Evolutionary conservation across 1,284 basidiomycete species (phyloP).

Genomic region (Malassezia equina): DNA sequence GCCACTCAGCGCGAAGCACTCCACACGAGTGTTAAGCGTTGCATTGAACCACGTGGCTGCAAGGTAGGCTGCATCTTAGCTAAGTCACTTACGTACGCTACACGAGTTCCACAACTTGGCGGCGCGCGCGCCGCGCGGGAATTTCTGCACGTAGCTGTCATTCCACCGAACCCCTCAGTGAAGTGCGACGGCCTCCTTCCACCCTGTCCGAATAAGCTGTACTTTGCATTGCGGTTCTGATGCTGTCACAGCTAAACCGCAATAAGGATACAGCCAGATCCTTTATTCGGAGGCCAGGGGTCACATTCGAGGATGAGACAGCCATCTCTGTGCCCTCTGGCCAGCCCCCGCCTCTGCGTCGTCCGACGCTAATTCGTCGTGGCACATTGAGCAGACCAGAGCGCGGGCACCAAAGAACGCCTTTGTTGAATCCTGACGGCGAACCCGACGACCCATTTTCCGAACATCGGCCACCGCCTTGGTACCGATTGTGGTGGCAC

Average conservation of each 20-base stretch:
- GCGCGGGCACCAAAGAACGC: slow-evolving; percentile 57
- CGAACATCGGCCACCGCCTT: background rate
- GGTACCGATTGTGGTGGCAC: slow-evolving; percentile 14
- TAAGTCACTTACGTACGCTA: background rate
- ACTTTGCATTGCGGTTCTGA: slow-evolving; percentile 1
- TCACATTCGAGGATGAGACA: slow-evolving; percentile 20
- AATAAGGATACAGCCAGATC: slow-evolving; percentile 25
- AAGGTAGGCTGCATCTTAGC: background rate
- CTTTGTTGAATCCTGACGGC: slow-evolving; percentile 56
- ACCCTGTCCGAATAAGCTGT: background rate
- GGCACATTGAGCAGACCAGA: slow-evolving; percentile 63
- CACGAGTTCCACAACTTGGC: background rate
- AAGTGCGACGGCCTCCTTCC: background rate
- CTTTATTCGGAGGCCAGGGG: slow-evolving; percentile 38
- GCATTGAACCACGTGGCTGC: background rate
- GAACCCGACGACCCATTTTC: slow-evolving; percentile 15
- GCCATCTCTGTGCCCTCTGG: slow-evolving; percentile 37
- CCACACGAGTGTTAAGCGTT: background rate
- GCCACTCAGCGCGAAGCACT: background rate
- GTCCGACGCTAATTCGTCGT: slow-evolving; percentile 38
- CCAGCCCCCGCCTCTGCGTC: slow-evolving; percentile 42
- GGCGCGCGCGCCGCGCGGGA: background rate
- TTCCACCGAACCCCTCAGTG: background rate
- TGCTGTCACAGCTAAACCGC: slow-evolving; percentile 14
- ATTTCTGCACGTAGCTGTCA: background rate